Evolutionary conservation across 1,284 basidiomycete genomes (phyloP).

Genomic region (Erythrobasidium hasegawianum): DNA sequence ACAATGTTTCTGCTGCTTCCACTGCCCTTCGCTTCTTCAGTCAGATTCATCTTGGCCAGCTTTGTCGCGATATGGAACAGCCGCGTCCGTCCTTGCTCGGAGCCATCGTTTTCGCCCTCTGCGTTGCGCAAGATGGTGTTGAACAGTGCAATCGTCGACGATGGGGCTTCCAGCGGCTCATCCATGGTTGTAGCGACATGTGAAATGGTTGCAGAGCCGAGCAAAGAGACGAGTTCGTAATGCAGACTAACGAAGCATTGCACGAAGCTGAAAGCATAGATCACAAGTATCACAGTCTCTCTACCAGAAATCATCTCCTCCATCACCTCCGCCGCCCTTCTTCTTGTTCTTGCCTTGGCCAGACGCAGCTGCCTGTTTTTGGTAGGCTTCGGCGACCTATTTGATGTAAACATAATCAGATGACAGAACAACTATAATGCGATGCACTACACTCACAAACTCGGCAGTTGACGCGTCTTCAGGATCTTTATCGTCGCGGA

Average conservation of each 20-base stretch:
- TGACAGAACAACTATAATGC: too few relatives aligned
- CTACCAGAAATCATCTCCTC: slow-evolving; percentile 31
- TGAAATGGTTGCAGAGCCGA: neutral
- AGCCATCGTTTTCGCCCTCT: slow-evolving; percentile 10
- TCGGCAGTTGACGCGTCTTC: slow-evolving; percentile 91
- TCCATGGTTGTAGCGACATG: neutral
- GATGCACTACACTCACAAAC: slow-evolving; percentile 36
- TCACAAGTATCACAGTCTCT: neutral
- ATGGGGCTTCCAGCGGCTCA: neutral
- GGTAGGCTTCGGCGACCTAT: slow-evolving; percentile 93
- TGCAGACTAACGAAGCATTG: neutral
- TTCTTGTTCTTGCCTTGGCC: slow-evolving; percentile 38
- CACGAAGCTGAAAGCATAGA: neutral
- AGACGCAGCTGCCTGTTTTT: slow-evolving; percentile 74
- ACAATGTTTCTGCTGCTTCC: too few relatives aligned
- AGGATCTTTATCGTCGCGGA: slow-evolving; percentile 86
- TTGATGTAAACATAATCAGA: too few relatives aligned
- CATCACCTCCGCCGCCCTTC: slow-evolving; percentile 7
- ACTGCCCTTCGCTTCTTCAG: slow-evolving; percentile 4
- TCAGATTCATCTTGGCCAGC: slow-evolving; percentile 14
- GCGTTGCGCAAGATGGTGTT: slow-evolving; percentile 14
- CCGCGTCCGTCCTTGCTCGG: neutral
- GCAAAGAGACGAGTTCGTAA: neutral
- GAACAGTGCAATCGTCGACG: slow-evolving; percentile 22
- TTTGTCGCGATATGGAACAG: slow-evolving; percentile 25